A percentile compares a stretch with the other conserved stretches of the same genome.
Evolutionary conservation across 1,284 basidiomycete genomes (phyloP).

Genomic region (Cerrena zonata): DNA sequence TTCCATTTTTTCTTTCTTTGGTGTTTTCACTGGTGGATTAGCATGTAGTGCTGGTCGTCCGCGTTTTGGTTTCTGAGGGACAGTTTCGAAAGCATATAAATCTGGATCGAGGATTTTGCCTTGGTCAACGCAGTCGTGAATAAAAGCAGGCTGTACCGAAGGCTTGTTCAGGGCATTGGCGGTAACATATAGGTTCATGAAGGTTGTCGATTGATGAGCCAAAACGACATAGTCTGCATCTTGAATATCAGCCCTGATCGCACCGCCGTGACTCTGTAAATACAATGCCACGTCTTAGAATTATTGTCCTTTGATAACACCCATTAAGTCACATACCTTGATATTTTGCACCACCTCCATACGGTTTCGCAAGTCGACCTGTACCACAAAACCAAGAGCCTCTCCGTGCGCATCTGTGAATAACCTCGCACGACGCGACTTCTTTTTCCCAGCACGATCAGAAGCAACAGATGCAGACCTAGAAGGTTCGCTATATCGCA

Average conservation of each 20-base stretch:
- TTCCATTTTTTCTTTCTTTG: neutral
- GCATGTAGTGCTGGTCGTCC: constrained; percentile 11
- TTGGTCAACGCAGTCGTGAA: constrained; percentile 47
- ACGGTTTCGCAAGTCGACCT: neutral
- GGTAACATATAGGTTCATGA: constrained; percentile 38
- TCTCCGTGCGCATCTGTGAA: neutral
- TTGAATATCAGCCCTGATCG: constrained; percentile 42
- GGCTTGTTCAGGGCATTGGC: constrained; percentile 31
- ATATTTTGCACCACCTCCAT: neutral
- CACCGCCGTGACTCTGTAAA: constrained; percentile 56
- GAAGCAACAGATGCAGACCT: neutral
- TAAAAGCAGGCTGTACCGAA: constrained; percentile 46
- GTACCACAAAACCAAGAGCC: neutral
- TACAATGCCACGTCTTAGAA: neutral
- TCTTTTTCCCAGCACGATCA: neutral
- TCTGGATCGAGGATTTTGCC: constrained; percentile 41
- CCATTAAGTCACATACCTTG: constrained; percentile 34
- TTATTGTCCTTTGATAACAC: neutral
- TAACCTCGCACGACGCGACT: neutral
- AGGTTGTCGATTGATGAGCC: constrained; percentile 43
- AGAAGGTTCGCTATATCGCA: neutral
- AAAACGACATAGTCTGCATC: constrained; percentile 57
- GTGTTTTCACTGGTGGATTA: neutral
- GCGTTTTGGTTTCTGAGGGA: constrained; percentile 15
- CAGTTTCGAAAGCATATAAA: constrained; percentile 26